phyloP scores from a whole-genome alignment of 352 stramenopile genomes.

The Pythium oligandrum region DNA sequence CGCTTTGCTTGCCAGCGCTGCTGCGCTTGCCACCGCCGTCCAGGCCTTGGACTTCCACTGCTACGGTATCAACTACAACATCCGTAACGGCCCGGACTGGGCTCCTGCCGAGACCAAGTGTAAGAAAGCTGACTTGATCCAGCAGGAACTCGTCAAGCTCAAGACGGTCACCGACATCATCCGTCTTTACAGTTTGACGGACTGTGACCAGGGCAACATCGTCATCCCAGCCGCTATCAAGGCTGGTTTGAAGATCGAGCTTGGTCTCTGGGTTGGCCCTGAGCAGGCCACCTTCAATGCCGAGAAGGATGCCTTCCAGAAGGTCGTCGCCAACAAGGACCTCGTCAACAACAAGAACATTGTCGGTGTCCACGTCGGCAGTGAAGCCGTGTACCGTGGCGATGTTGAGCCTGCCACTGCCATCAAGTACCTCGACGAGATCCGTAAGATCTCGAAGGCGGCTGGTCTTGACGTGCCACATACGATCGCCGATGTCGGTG shows the following conservation, averaged over 20 bases:
- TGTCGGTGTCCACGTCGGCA: constrained; percentile 57
- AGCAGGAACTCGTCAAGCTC: constrained; percentile 38
- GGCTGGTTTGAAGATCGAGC: constrained; percentile 37
- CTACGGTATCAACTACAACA: constrained; percentile 73
- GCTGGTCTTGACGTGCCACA: constrained; percentile 31
- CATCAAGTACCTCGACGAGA: constrained; percentile 29
- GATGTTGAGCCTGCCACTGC: constrained; percentile 36
- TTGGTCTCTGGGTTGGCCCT: constrained; percentile 57
- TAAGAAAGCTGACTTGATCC: constrained; percentile 36
- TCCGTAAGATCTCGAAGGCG: constrained; percentile 30
- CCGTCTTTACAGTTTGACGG: constrained; percentile 52
- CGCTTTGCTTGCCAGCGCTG: background rate
- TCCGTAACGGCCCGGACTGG: constrained; percentile 48
- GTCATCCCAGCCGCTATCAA: constrained; percentile 42
- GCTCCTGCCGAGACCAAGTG: constrained; percentile 30
- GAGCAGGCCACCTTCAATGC: constrained; percentile 29
- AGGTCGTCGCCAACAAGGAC: constrained; percentile 24
- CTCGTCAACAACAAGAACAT: constrained; percentile 29
- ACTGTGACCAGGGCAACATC: constrained; percentile 44
- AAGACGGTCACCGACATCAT: constrained; percentile 34
- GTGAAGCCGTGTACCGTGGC: constrained; percentile 57
- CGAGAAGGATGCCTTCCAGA: constrained; percentile 34
- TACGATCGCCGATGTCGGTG: constrained; percentile 56
- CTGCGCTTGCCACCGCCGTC: background rate
- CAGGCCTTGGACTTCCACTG: constrained; percentile 23